Evolutionary conservation across 2,329 filamentous ascomycete species (phyloP), one percentile per base, ranked within the genome.

Genomic region (Colletotrichum costaricense): DNA sequence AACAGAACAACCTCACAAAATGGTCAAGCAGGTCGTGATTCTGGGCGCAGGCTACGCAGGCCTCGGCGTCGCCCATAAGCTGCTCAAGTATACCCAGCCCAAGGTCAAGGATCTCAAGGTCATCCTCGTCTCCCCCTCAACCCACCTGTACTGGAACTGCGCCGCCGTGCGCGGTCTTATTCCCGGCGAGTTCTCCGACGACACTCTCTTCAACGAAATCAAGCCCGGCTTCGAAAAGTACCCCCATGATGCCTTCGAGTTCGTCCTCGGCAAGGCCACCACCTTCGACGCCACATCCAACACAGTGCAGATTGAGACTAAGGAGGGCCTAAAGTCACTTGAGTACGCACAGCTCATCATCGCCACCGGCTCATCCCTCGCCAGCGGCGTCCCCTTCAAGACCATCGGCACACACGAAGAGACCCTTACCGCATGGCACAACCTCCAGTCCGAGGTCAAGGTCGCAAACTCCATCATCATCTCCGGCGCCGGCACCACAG

Each of bases 341-440:
- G 72, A 73, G 24, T 92, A 91, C 76, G 84, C 90, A 75, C 85
- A 84, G 26, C 81, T 91, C 14, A 77, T 92, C 73, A 80, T 92
- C 56, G 88, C 89, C 11, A 91, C 89, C 2, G 88, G 88, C 16
- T 82, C 88, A n/a, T 83, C 84, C 35, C 77, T 82, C 38, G 77
- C 81, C n/a, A 81, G 77, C 64, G 75, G 77, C 26, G 76, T 85
- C 30, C 87, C 87, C 2, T 87, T 88, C 79, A 90, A 90, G 76
- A 82, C 81, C 28, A 75, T 83, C 38, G 86, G 84, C 73, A 83
- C 81, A 16, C 82, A 87, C 76, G 84, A 88, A 74, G 81, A 85
- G 38, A 83, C 83, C 2, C 64, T 82, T 4, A 77, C 79, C 1
- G 78, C 80, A 12, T 81, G 88, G 69, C 77, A 82, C 35, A 63